Evolutionary conservation across 2,329 filamentous ascomycete genomes (phyloP).

Genomic region (Ophiocordyceps camponoti-floridani): DNA sequence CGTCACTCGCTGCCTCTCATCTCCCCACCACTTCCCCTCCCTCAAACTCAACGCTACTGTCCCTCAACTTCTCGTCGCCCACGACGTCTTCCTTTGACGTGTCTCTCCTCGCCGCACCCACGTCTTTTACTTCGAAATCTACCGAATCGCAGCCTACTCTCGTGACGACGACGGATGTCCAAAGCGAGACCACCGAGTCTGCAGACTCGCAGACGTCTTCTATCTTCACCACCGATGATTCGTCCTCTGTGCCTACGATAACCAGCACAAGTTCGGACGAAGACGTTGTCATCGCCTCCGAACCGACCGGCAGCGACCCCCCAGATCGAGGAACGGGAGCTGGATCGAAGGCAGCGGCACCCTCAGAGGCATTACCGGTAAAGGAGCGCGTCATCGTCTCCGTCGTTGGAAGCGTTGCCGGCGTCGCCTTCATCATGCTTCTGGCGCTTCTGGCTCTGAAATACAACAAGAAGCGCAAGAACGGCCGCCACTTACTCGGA

Average conservation of each 20-base stretch:
- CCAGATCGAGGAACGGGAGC: constrained; percentile 5
- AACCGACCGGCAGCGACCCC: constrained; percentile 1
- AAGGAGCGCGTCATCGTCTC: constrained; percentile 31
- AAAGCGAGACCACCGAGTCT: not conserved
- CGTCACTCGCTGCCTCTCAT: not conserved
- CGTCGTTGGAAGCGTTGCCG: constrained; percentile 39
- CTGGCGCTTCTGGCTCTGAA: constrained; percentile 33
- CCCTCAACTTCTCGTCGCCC: not conserved
- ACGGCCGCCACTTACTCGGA: constrained; percentile 23
- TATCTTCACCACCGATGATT: not conserved
- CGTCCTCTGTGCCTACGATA: not conserved
- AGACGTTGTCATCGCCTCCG: constrained; percentile 1
- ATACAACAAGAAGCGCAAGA: constrained; percentile 36
- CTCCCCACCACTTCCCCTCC: not conserved
- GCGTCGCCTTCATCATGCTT: constrained; percentile 35
- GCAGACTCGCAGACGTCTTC: not conserved
- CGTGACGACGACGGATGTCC: not conserved
- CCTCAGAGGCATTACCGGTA: constrained; percentile 10
- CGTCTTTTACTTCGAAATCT: not conserved
- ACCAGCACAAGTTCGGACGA: not conserved
- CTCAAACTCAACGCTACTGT: not conserved
- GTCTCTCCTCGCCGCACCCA: not conserved
- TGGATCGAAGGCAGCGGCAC: constrained; percentile 6
- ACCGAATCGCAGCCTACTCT: not conserved
- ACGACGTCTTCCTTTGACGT: not conserved